Conservation (phyloP, 1,139 yeast genomes). For the Eremothecium coryli region DNA sequence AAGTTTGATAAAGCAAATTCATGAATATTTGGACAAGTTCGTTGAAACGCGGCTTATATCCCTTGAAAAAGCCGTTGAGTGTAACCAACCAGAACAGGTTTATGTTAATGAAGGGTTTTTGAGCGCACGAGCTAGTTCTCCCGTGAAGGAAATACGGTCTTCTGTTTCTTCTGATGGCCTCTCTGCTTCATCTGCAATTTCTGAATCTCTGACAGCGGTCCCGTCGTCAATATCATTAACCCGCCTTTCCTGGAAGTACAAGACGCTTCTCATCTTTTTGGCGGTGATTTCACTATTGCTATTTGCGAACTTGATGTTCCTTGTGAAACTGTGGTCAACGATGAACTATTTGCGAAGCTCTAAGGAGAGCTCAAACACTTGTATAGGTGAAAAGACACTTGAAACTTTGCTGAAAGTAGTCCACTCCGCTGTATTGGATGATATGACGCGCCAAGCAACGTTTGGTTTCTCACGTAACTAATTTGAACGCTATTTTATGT, state of each 20-base stretch:
- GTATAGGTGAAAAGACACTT: too few species aligned
- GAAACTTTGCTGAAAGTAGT: too few species aligned
- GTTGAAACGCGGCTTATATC: too few species aligned
- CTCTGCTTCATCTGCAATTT: background rate
- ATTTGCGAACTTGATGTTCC: constrained; percentile 1
- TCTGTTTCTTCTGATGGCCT: too few species aligned
- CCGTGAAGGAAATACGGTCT: background rate
- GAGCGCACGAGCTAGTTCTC: too few species aligned
- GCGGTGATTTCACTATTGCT: background rate
- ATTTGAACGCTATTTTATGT: too few species aligned
- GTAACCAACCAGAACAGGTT: background rate
- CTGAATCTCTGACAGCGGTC: constrained; percentile 1
- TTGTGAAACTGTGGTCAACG: background rate
- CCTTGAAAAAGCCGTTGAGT: too few species aligned
- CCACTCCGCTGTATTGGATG: too few species aligned
- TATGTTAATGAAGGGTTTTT: background rate
- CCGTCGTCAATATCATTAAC: background rate
- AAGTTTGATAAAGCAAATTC: constrained; percentile 17
- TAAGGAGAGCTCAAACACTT: too few species aligned
- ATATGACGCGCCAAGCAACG: too few species aligned
- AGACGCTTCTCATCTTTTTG: background rate
- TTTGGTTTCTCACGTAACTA: too few species aligned
- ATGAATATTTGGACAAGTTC: constrained; percentile 13
- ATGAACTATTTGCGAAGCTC: too few species aligned
- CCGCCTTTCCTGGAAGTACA: background rate